Percentiles rank a stretch among this genome's conserved stretches.
Evolutionary conservation across 2,329 filamentous ascomycete species (phyloP).

Genomic region (Rachicladosporium sp.): DNA sequence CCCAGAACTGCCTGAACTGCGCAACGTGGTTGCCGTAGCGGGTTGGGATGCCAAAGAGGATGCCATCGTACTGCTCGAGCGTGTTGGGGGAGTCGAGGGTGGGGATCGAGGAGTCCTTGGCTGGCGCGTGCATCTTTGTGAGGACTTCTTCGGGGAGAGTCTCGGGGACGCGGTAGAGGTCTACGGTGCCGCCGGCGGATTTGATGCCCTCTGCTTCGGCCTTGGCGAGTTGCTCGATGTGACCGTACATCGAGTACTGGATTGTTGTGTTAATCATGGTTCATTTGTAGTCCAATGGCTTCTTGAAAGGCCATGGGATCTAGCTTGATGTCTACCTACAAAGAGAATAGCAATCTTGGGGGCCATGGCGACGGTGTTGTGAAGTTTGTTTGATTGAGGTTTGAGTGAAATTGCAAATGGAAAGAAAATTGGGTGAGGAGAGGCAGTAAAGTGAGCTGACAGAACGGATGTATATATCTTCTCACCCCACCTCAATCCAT

Average conservation of each 20-base stretch:
- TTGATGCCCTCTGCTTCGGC: constrained; percentile 86
- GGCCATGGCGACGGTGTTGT: constrained; percentile 49
- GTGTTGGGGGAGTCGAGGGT: constrained; percentile 46
- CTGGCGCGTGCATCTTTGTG: constrained; percentile 77
- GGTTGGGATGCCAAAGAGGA: constrained; percentile 90
- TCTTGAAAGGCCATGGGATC: too few relatives aligned
- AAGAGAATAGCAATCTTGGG: constrained; percentile 86
- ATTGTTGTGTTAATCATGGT: neutral
- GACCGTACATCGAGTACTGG: constrained; percentile 93
- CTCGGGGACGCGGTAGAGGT: constrained; percentile 80
- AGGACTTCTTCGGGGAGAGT: constrained; percentile 78
- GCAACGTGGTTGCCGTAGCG: constrained; percentile 94
- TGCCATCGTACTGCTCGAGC: constrained; percentile 68
- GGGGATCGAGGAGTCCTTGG: constrained; percentile 55
- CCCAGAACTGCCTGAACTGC: constrained; percentile 92
- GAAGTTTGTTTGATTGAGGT: neutral
- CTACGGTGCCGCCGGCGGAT: constrained; percentile 68
- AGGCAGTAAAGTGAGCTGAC: neutral
- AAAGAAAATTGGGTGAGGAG: too few relatives aligned
- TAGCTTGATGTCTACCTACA: constrained; percentile 40
- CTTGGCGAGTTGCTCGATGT: constrained; percentile 71
- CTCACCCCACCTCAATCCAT: too few relatives aligned
- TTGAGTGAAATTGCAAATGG: too few relatives aligned
- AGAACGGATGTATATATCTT: too few relatives aligned
- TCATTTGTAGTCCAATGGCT: too few relatives aligned